phyloP scores from a whole-genome alignment of 352 stramenopile genomes.

The Phytophthora citricola region DNA sequence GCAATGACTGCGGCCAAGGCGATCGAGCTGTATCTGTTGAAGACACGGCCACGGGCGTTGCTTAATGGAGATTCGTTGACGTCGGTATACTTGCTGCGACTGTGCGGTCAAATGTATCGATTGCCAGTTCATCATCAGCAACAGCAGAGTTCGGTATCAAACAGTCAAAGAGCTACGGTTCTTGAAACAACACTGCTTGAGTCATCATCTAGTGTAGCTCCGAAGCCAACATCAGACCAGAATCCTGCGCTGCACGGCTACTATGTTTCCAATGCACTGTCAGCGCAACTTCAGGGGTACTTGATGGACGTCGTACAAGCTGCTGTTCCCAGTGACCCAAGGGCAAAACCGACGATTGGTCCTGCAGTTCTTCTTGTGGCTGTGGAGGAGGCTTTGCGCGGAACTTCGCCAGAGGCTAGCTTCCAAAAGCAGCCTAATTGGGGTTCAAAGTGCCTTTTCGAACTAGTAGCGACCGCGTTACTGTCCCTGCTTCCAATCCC shows the following conservation, averaged over 20 bases:
- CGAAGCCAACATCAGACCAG: conserved; percentile 11
- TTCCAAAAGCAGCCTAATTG: conserved; percentile 55
- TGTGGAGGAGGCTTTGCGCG: conserved; percentile 63
- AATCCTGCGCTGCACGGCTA: conserved; percentile 52
- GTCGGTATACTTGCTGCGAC: conserved; percentile 67
- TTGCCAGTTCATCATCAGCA: conserved; percentile 40
- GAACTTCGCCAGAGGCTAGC: conserved; percentile 45
- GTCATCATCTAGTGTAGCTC: neutral
- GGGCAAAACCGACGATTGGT: neutral
- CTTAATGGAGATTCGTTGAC: conserved; percentile 59
- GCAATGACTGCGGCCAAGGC: conserved; percentile 38
- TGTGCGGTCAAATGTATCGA: conserved; percentile 67
- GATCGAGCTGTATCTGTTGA: conserved; percentile 62
- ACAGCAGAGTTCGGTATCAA: conserved; percentile 15
- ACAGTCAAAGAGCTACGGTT: conserved; percentile 4
- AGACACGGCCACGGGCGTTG: conserved; percentile 52
- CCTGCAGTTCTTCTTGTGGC: conserved; percentile 54
- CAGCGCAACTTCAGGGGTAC: conserved; percentile 55
- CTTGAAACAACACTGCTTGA: conserved; percentile 2
- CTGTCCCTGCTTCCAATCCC: conserved; percentile 57
- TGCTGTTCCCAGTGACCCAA: conserved; percentile 8
- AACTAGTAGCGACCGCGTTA: conserved; percentile 49
- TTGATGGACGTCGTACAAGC: conserved; percentile 54
- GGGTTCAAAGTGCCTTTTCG: conserved; percentile 58
- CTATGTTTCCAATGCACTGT: conserved; percentile 45